Evolutionary conservation across 495 filamentous ascomycete genomes (phyloP).

Genomic region (Choiromyces venosus): DNA sequence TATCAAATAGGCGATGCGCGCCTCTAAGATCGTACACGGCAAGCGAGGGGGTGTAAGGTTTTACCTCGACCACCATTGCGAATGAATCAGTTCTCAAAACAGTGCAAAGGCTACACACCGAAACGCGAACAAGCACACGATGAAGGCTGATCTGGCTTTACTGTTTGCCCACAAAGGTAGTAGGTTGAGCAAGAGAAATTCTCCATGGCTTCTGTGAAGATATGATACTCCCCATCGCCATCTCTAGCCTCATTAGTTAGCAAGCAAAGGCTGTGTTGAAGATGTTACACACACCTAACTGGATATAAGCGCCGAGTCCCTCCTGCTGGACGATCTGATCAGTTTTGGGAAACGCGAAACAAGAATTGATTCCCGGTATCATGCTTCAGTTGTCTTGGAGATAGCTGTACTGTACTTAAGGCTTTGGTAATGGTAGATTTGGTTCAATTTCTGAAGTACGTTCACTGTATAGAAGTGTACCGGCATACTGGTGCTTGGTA

Average conservation of each 20-base stretch:
- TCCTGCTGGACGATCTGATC: background rate
- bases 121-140: background rate
- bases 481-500: background rate
- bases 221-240: background rate
- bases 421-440: too few relatives aligned
- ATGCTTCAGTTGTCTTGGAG: too few relatives aligned
- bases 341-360: background rate
- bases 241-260: background rate
- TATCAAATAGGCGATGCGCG: background rate
- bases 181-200: background rate
- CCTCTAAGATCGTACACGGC: background rate
- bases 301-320: background rate
- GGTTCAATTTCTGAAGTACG: too few relatives aligned
- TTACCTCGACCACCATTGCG: background rate
- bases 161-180: background rate
- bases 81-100: background rate
- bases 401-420: too few relatives aligned
- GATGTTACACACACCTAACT: background rate
- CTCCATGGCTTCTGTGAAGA: background rate
- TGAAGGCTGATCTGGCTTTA: background rate
- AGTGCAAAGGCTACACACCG: background rate
- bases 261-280: background rate
- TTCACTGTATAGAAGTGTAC: background rate
- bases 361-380: background rate
- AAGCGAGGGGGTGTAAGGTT: background rate